A percentile compares a stretch with the other conserved stretches of the same genome.
Conservation (phyloP, 2,329 filamentous ascomycete genomes). For the Lasiodiplodia hormozganensis region DNA sequence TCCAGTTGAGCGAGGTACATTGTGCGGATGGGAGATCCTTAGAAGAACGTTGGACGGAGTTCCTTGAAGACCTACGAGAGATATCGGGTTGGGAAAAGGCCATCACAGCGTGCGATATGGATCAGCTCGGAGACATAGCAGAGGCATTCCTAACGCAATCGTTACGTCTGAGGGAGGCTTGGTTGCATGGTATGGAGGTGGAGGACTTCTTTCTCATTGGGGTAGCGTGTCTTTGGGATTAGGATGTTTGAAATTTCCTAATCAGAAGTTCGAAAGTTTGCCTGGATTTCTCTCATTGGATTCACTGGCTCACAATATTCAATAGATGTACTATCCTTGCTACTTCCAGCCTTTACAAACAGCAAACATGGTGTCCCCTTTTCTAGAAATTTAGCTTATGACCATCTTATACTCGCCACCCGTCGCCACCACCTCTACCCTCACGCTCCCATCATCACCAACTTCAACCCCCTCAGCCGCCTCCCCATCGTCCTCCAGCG, state of each 20-base stretch:
- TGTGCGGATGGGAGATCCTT: not conserved
- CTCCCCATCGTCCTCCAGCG: not conserved
- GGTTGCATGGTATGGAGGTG: not conserved
- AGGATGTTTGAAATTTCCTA: too few relatives aligned
- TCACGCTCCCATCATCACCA: not conserved
- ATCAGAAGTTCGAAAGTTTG: too few relatives aligned
- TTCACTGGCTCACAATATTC: too few relatives aligned
- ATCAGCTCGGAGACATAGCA: not conserved
- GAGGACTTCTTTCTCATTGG: not conserved
- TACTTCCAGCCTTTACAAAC: not conserved
- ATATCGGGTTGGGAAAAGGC: not conserved
- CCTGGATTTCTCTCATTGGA: too few relatives aligned
- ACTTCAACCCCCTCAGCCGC: not conserved
- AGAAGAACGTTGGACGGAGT: not conserved
- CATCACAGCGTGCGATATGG: not conserved
- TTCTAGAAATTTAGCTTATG: not conserved
- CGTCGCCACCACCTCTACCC: slow-evolving; percentile 8
- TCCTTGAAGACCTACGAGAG: not conserved
- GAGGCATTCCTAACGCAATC: not conserved
- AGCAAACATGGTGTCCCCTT: not conserved
- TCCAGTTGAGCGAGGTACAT: not conserved
- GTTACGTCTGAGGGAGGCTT: not conserved
- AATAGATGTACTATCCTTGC: too few relatives aligned
- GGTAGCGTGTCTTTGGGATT: not conserved
- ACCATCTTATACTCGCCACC: slow-evolving; percentile 3